A percentile compares a stretch with the other conserved stretches of the same genome.
phyloP scores from a whole-genome alignment of 129 eudicot species.

The Flaveria brownii region DNA sequence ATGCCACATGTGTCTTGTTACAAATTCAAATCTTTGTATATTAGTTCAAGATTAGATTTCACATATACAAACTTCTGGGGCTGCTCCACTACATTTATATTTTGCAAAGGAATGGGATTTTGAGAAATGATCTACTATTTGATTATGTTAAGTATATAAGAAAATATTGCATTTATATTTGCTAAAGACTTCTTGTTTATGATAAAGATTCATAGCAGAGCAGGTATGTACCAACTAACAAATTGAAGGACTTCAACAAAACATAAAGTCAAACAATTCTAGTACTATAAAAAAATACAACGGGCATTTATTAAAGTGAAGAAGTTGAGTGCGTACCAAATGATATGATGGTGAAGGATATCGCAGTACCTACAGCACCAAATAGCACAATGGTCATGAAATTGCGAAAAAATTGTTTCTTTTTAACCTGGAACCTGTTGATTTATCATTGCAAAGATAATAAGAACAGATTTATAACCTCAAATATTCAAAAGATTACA shows the following conservation, averaged over 20 bases:
- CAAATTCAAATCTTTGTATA: neutral
- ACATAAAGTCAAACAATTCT: slow-evolving; percentile 4
- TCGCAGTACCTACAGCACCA: slow-evolving; percentile 84
- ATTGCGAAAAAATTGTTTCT: slow-evolving; percentile 88
- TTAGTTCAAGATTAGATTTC: neutral
- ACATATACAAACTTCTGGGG: neutral
- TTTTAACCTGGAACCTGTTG: slow-evolving; percentile 89
- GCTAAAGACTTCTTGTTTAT: neutral
- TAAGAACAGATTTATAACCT: slow-evolving; percentile 11
- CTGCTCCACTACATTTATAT: neutral
- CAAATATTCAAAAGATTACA: neutral
- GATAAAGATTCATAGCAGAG: slow-evolving; percentile 11
- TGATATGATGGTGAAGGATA: slow-evolving; percentile 85
- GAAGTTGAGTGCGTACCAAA: slow-evolving; percentile 52
- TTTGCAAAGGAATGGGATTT: slow-evolving; percentile 8
- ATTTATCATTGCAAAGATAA: slow-evolving; percentile 17
- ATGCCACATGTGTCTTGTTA: neutral
- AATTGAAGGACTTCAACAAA: neutral
- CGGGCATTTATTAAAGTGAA: slow-evolving; percentile 15
- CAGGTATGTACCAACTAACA: neutral
- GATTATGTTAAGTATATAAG: neutral
- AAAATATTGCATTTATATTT: neutral
- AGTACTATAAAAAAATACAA: neutral
- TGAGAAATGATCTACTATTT: slow-evolving; percentile 4
- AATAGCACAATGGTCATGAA: slow-evolving; percentile 83